Percentiles rank a stretch among this genome's conserved stretches.
Evolutionary conservation across 768 basidiomycete genomes (phyloP).

Genomic region (Cystofilobasidium ferigula): DNA sequence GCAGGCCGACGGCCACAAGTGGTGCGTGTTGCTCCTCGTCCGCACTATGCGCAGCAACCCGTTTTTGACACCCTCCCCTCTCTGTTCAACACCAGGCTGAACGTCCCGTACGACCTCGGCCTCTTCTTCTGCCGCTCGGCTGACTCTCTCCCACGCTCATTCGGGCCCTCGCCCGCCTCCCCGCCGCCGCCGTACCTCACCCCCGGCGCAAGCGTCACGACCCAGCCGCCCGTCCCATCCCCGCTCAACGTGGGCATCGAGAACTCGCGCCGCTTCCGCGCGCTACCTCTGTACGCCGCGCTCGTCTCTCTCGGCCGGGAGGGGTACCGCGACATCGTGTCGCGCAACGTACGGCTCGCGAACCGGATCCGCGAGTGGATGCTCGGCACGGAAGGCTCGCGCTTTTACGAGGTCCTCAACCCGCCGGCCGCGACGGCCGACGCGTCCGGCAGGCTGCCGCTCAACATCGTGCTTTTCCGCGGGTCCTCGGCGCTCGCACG

Average conservation of each 20-base stretch:
- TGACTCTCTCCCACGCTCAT: constrained; percentile 33
- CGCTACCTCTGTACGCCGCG: constrained; percentile 40
- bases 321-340: constrained; percentile 40
- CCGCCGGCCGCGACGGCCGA: constrained; percentile 20
- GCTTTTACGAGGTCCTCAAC: constrained; percentile 33
- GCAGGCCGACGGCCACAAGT: constrained; percentile 4
- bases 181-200: constrained; percentile 40
- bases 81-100: constrained; percentile 39
- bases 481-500: constrained; percentile 21
- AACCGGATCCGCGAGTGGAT: constrained; percentile 36
- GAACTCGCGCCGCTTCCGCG: constrained; percentile 43
- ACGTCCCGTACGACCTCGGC: constrained; percentile 41
- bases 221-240: constrained; percentile 30
- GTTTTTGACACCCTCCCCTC: neutral
- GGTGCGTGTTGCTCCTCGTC: neutral
- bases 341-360: constrained; percentile 40
- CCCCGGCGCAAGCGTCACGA: neutral
- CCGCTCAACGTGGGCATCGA: constrained; percentile 42
- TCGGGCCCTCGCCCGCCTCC: constrained; percentile 36
- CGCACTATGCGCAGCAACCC: neutral
- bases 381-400: neutral
- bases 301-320: constrained; percentile 39
- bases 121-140: constrained; percentile 39
- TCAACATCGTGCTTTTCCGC: constrained; percentile 41
- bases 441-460: constrained; percentile 34